Conservation (phyloP, 495 filamentous ascomycete genomes). For the Hypoxylon rickii region DNA sequence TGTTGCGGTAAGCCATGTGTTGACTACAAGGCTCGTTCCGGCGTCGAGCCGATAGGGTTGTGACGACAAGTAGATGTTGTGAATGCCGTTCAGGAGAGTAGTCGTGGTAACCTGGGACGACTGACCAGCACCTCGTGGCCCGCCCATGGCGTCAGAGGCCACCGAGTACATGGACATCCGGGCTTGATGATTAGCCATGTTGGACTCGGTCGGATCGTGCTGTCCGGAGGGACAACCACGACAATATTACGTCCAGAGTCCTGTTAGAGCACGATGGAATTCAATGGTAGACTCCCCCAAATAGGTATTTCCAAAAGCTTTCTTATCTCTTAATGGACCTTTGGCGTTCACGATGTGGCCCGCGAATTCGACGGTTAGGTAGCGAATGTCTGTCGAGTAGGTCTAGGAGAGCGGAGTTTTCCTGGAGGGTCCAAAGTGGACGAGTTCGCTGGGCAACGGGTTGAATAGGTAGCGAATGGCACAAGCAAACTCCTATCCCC, state of each 20-base stretch:
- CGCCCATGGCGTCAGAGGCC: conserved; percentile 64
- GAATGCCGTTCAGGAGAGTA: conserved; percentile 86
- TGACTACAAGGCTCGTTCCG: conserved; percentile 91
- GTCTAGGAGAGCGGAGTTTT: neutral
- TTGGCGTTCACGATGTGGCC: too few species aligned
- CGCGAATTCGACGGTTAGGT: conserved; percentile 9
- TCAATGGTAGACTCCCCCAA: too few species aligned
- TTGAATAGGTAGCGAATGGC: conserved; percentile 21
- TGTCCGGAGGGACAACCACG: conserved; percentile 47
- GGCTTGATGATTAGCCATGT: conserved; percentile 64
- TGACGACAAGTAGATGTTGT: conserved; percentile 82
- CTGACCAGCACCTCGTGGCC: conserved; percentile 63
- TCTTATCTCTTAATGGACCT: too few species aligned
- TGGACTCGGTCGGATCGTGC: conserved; percentile 46
- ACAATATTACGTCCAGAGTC: conserved; percentile 11
- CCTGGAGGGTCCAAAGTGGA: conserved; percentile 1
- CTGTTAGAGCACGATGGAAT: conserved; percentile 3
- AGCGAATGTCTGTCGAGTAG: conserved; percentile 28
- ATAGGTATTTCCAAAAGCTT: too few species aligned
- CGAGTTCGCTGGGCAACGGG: conserved; percentile 23
- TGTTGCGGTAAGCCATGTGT: conserved; percentile 86
- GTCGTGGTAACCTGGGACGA: conserved; percentile 86
- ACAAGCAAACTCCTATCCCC: conserved; percentile 11
- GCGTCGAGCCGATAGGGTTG: conserved; percentile 84
- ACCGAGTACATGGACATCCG: conserved; percentile 88